Base-by-base conservation (phyloP, 257 asterid species). In the Verbena officinalis region DNA sequence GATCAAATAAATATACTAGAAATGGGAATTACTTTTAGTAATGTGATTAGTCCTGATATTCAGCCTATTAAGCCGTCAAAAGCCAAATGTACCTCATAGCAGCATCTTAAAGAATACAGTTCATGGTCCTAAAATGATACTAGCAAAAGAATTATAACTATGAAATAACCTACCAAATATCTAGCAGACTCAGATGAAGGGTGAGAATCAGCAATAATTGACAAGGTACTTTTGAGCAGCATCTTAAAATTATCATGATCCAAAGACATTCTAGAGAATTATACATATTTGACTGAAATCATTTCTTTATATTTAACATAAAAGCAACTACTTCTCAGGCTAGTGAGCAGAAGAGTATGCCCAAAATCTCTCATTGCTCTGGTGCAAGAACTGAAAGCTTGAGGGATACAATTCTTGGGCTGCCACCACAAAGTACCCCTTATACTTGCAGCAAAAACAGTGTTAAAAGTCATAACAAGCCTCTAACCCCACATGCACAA, bases 361-460 rank as follows among this genome's bases (percentile, higher is more conserved):
- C 3, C 4, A 36, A 9, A 36, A 7, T 36, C 40, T 36, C 40
- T 36, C 8, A 36, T 3, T 36, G 40, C 40, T 36, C 11, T 9
- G 11, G 40, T 36, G 40, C 40, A 7, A 4, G 11, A 36, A 9
- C 40, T 36, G 40, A 36, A 9, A 9, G 33, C 33, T 27, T 5
- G 13, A 8, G 17, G 40, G 16, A 46, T 16, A 20, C 21, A 19
- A 20, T 13, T 55, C 72, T 43, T 9, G 2, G 16, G 15, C 36
- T 40, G 34, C 24, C 49, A 27, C 44, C 14, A 44, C 21, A 30
- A 11, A 54, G 53, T 51, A 72, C 45, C 44, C 4, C 61, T 56
- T 27, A 34, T 63, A 11, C 21, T 43, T 63, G 24, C 21, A 5
- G 46, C 49, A 22, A n/a, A 40, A 10, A 30, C 44, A 68, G 38